A percentile compares a stretch with the other conserved stretches of the same genome.
These are phyloP conservation scores for Parietaria judaica DNA, from an alignment of 306 rosid genomes.

Conservation along the genomic window DNA sequence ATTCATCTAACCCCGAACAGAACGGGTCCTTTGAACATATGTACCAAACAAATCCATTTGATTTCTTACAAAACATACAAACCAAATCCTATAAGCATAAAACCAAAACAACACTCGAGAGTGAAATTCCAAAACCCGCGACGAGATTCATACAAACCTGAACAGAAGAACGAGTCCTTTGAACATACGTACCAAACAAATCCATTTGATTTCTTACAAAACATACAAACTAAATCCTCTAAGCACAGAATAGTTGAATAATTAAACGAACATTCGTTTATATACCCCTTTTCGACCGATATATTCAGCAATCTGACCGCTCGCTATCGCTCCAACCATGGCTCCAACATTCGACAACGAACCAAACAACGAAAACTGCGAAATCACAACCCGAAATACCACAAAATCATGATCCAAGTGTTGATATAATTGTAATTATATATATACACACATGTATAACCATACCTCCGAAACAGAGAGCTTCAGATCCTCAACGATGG, in stretches of 20 bases:
- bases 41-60: no score
- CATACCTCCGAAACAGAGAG: conserved; percentile 69
- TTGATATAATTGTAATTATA: neutral
- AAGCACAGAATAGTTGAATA: neutral
- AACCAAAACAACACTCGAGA: no score
- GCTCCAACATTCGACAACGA: conserved; percentile 86
- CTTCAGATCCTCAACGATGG: conserved; percentile 45
- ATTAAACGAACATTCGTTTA: neutral
- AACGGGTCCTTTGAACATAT: no score
- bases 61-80: no score
- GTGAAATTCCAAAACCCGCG: no score
- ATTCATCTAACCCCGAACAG: no score
- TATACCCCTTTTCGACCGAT: conserved; percentile 82
- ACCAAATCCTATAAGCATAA: no score
- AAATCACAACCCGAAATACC: neutral
- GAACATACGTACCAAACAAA: no score
- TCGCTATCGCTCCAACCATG: conserved; percentile 81
- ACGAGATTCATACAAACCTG: no score
- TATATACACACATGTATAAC: neutral
- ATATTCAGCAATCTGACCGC: conserved; percentile 82
- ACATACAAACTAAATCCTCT: neutral
- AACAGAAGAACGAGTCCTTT: no score
- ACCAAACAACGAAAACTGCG: conserved; percentile 68
- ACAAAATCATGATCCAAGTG: neutral
- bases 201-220: neutral